phyloP scores from a whole-genome alignment of 2,329 filamentous ascomycete species.

The Talaromyces atroroseus region DNA sequence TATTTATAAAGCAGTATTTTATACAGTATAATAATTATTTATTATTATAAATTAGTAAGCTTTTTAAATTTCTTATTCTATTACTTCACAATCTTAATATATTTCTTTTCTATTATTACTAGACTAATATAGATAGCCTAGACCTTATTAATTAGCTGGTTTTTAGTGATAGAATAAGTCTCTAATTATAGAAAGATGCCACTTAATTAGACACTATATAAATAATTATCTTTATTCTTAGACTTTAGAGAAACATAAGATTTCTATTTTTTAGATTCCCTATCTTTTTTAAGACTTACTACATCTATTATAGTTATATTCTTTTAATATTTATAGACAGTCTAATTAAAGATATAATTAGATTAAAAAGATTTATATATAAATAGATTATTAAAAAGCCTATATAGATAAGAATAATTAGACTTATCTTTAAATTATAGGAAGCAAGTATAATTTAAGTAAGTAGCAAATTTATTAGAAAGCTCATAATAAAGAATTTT shows the following conservation, averaged over 20 bases:
- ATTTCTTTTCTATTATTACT: constrained; percentile 80
- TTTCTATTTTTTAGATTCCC: constrained; percentile 68
- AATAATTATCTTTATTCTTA: too few species aligned
- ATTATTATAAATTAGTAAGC: constrained; percentile 67
- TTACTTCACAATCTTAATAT: constrained; percentile 72
- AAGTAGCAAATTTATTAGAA: constrained; percentile 99
- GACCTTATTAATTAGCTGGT: constrained; percentile 74
- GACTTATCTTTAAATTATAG: constrained; percentile 99
- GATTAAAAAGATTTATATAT: constrained; percentile 99
- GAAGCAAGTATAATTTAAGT: constrained; percentile 97
- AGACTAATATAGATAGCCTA: constrained; percentile 61
- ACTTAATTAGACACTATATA: constrained; percentile 17
- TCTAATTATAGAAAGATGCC: constrained; percentile 53
- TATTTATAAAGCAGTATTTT: constrained; percentile 75
- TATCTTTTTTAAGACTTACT: constrained; percentile 60
- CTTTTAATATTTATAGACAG: constrained; percentile 99
- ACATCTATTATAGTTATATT: constrained; percentile 92
- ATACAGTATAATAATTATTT: constrained; percentile 75
- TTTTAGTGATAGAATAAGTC: constrained; percentile 65
- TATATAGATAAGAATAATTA: constrained; percentile 98
- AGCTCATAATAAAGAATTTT: constrained; percentile 96
- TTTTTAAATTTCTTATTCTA: constrained; percentile 51
- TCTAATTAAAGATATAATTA: constrained; percentile 99
- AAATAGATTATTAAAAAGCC: constrained; percentile 99
- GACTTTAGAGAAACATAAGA: too few species aligned